phyloP scores from a whole-genome alignment of 768 basidiomycete species.

The Podaxis sp. region DNA sequence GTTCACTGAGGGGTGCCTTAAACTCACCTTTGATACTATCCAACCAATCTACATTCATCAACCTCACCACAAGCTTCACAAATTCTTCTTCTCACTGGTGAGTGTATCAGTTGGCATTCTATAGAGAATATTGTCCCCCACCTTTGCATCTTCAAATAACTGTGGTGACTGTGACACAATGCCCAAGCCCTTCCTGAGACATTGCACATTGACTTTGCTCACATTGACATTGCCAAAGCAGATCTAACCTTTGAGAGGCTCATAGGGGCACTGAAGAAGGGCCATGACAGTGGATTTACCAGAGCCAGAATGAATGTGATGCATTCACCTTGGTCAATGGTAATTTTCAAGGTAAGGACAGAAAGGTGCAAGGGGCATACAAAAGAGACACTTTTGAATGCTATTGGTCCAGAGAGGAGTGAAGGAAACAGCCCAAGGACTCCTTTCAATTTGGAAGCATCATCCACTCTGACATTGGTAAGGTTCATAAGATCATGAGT shows the following conservation, averaged over 20 bases:
- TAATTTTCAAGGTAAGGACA: slow-evolving; percentile 67
- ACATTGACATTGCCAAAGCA: slow-evolving; percentile 55
- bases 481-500: slow-evolving; percentile 76
- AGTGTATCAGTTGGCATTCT: slow-evolving; percentile 50
- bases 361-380: slow-evolving; percentile 81
- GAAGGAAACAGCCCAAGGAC: slow-evolving; percentile 50
- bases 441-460: slow-evolving; percentile 75
- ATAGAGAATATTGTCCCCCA: slow-evolving; percentile 89
- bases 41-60: slow-evolving; percentile 85
- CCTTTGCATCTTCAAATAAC: slow-evolving; percentile 77
- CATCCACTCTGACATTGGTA: slow-evolving; percentile 53
- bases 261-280: slow-evolving; percentile 86
- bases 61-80: slow-evolving; percentile 66
- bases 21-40: slow-evolving; percentile 78
- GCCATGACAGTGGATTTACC: slow-evolving; percentile 94
- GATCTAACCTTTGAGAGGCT: slow-evolving; percentile 67
- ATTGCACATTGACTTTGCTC: slow-evolving; percentile 57
- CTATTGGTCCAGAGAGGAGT: slow-evolving; percentile 55
- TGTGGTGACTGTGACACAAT: slow-evolving; percentile 88
- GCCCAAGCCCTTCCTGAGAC: slow-evolving; percentile 81
- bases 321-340: slow-evolving; percentile 72
- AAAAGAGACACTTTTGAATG: slow-evolving; percentile 75
- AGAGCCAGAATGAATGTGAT: slow-evolving; percentile 94
- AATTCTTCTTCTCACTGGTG: slow-evolving; percentile 20
- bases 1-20: slow-evolving; percentile 84